These are phyloP conservation scores for Lipomyces mesembrius DNA, from an alignment of 805 yeast species.

Conservation along the genomic window DNA sequence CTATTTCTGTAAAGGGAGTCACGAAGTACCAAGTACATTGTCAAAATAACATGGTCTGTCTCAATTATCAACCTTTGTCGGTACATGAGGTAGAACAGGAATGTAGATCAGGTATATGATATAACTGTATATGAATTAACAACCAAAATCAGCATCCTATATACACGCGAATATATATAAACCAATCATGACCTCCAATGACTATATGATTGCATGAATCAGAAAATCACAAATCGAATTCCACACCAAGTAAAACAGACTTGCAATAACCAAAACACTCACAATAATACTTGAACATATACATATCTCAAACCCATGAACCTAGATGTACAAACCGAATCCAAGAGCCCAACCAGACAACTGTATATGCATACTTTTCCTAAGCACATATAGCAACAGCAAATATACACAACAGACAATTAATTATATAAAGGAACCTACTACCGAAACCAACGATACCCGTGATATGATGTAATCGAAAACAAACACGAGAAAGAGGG, in stretches of 20 bases:
- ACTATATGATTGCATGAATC: slow-evolving; percentile 3
- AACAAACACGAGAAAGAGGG: neutral
- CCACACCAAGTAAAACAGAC: slow-evolving; percentile 3
- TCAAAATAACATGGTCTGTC: too few species aligned
- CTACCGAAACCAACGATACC: neutral
- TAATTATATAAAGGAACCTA: neutral
- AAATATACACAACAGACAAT: neutral
- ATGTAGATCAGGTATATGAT: neutral
- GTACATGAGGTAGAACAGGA: neutral
- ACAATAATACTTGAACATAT: neutral
- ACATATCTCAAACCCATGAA: slow-evolving; percentile 10
- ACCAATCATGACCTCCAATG: slow-evolving; percentile 9
- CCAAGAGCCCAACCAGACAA: slow-evolving; percentile 2
- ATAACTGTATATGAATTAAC: neutral
- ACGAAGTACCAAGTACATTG: too few species aligned
- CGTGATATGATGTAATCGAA: slow-evolving; percentile 2
- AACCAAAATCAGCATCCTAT: slow-evolving; percentile 3
- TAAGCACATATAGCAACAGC: slow-evolving; percentile 1
- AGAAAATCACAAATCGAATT: neutral
- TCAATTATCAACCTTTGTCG: too few species aligned
- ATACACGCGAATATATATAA: slow-evolving; percentile 3
- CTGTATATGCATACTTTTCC: slow-evolving; percentile 9
- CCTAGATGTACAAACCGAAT: slow-evolving; percentile 8
- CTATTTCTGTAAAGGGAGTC: too few species aligned
- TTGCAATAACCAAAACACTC: neutral